Conservation (phyloP, 2,329 filamentous ascomycete genomes). For the Ceratocystis harringtonii region DNA sequence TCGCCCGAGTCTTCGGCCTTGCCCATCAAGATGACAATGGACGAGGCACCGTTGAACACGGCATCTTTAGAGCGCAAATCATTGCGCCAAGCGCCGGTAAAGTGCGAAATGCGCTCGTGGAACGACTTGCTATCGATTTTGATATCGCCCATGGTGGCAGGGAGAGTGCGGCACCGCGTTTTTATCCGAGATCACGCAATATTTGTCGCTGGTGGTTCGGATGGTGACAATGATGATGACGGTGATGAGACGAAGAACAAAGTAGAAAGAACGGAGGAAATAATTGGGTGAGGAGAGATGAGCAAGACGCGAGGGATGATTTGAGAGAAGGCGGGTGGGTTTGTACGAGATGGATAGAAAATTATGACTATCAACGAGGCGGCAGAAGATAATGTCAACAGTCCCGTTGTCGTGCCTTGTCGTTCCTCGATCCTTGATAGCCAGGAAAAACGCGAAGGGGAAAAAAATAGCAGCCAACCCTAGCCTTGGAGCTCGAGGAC, state of each 20-base stretch:
- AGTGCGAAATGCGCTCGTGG: constrained; percentile 78
- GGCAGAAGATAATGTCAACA: background rate
- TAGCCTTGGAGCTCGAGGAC: background rate
- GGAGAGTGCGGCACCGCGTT: constrained; percentile 23
- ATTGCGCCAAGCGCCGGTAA: constrained; percentile 86
- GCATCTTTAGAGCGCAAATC: constrained; percentile 80
- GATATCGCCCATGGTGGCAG: constrained; percentile 56
- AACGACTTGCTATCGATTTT: constrained; percentile 90
- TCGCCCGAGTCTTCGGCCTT: constrained; percentile 79
- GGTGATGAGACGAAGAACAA: too few relatives aligned
- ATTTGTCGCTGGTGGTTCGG: background rate
- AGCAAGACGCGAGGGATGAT: background rate
- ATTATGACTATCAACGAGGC: background rate
- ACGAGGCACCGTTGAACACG: constrained; percentile 72
- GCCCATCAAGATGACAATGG: constrained; percentile 81
- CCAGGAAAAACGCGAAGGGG: constrained; percentile 16
- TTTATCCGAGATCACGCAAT: constrained; percentile 15
- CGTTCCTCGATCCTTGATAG: background rate
- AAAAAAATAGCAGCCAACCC: background rate
- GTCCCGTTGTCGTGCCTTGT: background rate
- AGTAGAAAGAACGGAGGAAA: background rate
- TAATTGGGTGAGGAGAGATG: background rate
- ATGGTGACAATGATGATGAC: background rate
- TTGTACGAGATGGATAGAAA: background rate
- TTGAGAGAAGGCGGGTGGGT: background rate